phyloP scores from a whole-genome alignment of 164 flowering plant genomes.

The Umbellularia californica region DNA sequence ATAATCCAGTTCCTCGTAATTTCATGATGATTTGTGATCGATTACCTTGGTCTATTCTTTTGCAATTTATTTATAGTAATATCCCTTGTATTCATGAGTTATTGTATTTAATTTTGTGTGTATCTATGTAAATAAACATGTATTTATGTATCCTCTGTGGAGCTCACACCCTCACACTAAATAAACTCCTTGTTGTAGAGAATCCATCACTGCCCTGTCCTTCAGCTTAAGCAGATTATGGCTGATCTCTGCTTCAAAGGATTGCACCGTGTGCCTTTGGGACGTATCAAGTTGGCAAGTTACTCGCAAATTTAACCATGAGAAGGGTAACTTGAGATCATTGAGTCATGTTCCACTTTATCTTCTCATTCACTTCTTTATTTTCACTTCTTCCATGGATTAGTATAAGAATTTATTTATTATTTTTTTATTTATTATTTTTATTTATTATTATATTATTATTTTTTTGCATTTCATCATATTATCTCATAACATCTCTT shows the following conservation, averaged over 20 bases:
- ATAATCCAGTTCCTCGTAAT: neutral
- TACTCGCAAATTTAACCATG: conserved; percentile 34
- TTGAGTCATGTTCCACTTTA: neutral
- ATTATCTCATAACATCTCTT: neutral
- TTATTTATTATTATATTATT: no score
- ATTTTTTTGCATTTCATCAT: neutral
- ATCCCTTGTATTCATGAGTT: neutral
- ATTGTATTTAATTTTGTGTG: neutral
- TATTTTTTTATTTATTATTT: no score
- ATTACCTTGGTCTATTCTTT: neutral
- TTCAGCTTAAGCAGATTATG: conserved; percentile 28
- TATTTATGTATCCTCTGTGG: neutral
- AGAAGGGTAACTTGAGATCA: conserved; percentile 32
- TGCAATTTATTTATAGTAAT: neutral
- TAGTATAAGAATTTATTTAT: neutral
- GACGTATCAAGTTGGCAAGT: conserved; percentile 28
- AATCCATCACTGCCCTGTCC: conserved; percentile 46
- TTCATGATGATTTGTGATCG: neutral
- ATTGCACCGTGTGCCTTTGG: conserved; percentile 55
- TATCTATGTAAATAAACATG: neutral
- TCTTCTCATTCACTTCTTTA: neutral
- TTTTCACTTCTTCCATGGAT: neutral
- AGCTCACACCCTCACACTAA: neutral
- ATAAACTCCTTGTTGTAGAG: conserved; percentile 24
- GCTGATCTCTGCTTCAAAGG: conserved; percentile 51